These are phyloP conservation scores for Colletotrichum limetticola DNA, from an alignment of 2,329 filamentous ascomycete species.

Conservation along the genomic window DNA sequence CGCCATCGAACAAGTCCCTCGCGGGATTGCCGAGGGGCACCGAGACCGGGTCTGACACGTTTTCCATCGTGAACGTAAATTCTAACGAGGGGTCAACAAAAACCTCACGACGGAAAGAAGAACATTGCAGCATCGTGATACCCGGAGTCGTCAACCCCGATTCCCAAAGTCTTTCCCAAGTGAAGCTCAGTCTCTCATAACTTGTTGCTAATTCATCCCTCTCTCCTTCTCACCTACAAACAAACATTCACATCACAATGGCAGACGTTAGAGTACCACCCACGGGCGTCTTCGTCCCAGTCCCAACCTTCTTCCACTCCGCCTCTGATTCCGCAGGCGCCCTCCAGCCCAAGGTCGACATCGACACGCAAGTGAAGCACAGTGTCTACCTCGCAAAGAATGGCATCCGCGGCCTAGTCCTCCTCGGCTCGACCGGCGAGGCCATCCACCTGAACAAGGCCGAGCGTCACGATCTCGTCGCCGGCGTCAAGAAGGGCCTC, in stretches of 20 bases:
- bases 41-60: constrained; percentile 32
- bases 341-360: constrained; percentile 63
- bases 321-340: constrained; percentile 51
- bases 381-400: constrained; percentile 68
- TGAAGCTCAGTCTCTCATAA: not conserved
- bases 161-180: not conserved
- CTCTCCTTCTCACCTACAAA: not conserved
- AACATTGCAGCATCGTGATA: not conserved
- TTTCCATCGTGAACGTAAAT: constrained; percentile 7
- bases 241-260: constrained; percentile 14
- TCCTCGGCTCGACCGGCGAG: constrained; percentile 72
- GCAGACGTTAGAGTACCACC: constrained; percentile 45
- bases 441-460: constrained; percentile 68
- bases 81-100: constrained; percentile 20
- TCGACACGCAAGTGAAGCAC: constrained; percentile 67
- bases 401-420: constrained; percentile 69
- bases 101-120: not conserved
- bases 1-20: constrained; percentile 21
- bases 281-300: constrained; percentile 64
- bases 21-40: constrained; percentile 26
- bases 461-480: constrained; percentile 66
- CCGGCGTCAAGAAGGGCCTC: constrained; percentile 63
- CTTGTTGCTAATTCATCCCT: not conserved
- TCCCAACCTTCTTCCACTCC: constrained; percentile 70
- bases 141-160: not conserved